Base-by-base conservation (phyloP, 108 stramenopile genomes). In the Cyclotella sp. region DNA sequence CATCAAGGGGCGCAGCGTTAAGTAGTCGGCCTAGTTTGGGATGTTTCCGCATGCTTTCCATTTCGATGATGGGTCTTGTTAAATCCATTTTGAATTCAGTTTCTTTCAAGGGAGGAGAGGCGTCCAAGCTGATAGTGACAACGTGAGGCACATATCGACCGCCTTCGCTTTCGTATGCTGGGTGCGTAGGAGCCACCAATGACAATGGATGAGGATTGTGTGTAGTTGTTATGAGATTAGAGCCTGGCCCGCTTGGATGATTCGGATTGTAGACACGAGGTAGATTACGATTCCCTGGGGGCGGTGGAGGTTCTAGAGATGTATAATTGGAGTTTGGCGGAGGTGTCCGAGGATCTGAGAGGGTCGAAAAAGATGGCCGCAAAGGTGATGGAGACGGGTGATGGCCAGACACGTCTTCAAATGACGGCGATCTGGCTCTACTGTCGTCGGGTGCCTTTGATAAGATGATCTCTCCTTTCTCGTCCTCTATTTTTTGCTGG, bases 91-190 rank as follows among this genome's bases (percentile, higher is more conserved):
- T 63, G 30, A 63, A 39, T 29, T 60, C 55, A 29, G 42, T 64
- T 30, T 63, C 49, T 34, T 75, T 43, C 28, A 78, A 58, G 34
- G 85, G 77, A 11, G 80, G 85, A 9, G 84, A 73, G 22, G 91
- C 87, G 67, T 95, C 93, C 66, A 72, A 61, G 71, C 46, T 72
- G 28, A 72, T 52, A 91, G 87, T 88, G 18, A 92, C 91, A 43
- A 95, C 86, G 63, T 96, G 95, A 22, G 95, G 95, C 14, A 93
- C 91, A 67, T 89, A 96, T 19, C 95, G 83, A 12, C 95, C 95
- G 26, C 75, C 79, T 12, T 52, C 76, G 19, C n/a, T 70, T 62
- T 80, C 78, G 39, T 75, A 59, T 14, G 72, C 68, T 30, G 84
- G 81, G 46, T 83, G 78, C 13, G 57, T 58, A 15, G 82, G 74